These are phyloP conservation scores for Lantana camara DNA, from an alignment of 257 asterid species.

Conservation along the genomic window DNA sequence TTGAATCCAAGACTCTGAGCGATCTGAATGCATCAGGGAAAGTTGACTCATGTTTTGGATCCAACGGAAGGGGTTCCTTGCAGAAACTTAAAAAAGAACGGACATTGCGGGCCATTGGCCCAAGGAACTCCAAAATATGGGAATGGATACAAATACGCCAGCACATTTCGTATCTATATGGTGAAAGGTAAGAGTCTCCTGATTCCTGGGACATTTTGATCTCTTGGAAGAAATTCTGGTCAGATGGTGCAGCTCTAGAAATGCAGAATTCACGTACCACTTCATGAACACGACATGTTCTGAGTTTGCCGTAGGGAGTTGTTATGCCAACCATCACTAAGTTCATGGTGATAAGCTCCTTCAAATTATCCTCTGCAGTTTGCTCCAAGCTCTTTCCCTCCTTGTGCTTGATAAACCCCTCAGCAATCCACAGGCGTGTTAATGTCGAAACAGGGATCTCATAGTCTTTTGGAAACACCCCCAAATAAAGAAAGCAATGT, in stretches of 20 bases:
- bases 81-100: constrained; percentile 37
- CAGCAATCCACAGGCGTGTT: constrained; percentile 51
- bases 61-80: constrained; percentile 13
- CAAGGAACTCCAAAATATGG: constrained; percentile 24
- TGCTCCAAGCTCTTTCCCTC: constrained; percentile 35
- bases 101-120: constrained; percentile 31
- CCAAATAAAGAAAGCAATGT: constrained; percentile 53
- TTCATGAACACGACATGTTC: constrained; percentile 56
- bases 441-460: constrained; percentile 45
- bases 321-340: constrained; percentile 42
- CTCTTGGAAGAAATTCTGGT: constrained; percentile 44
- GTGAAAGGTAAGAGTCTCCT: constrained; percentile 23
- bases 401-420: constrained; percentile 44
- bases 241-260: constrained; percentile 34
- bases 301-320: constrained; percentile 37
- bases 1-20: constrained; percentile 41
- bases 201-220: constrained; percentile 29
- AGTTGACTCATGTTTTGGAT: not conserved
- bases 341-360: constrained; percentile 45
- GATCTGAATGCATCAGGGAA: constrained; percentile 29
- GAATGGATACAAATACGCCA: constrained; percentile 49
- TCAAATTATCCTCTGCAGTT: constrained; percentile 41
- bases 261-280: constrained; percentile 55
- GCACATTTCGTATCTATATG: constrained; percentile 20
- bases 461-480: constrained; percentile 44